Conservation (phyloP, 768 basidiomycete species). For the Lactarius sanguifluus region DNA sequence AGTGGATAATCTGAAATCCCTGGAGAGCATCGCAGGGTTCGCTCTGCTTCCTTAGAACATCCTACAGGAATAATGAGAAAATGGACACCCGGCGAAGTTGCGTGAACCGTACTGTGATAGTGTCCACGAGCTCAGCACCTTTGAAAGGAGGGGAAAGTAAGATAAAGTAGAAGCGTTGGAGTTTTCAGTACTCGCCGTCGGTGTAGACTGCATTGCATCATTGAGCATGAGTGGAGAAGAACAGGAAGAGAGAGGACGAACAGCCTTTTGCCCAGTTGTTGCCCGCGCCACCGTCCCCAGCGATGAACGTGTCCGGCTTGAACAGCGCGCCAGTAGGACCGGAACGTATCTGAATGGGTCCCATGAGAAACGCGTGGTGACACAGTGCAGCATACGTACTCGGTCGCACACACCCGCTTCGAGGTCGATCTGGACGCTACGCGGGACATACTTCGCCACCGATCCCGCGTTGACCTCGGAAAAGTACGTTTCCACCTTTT, state of each 20-base stretch:
- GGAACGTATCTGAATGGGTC: slow-evolving; percentile 53
- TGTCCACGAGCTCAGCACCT: slow-evolving; percentile 91
- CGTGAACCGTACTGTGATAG: slow-evolving; percentile 55
- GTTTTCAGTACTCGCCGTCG: slow-evolving; percentile 54
- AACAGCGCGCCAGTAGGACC: slow-evolving; percentile 75
- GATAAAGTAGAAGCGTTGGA: not conserved
- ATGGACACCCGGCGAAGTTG: not conserved
- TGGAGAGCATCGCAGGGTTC: slow-evolving; percentile 86
- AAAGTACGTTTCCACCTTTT: slow-evolving; percentile 84
- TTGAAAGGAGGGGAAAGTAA: not conserved
- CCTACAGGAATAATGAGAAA: slow-evolving; percentile 41
- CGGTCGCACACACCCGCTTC: slow-evolving; percentile 84
- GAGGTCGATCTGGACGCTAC: slow-evolving; percentile 87
- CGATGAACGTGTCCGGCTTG: slow-evolving; percentile 83
- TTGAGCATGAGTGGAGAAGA: slow-evolving; percentile 28
- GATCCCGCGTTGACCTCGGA: slow-evolving; percentile 55
- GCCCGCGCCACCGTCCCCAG: slow-evolving; percentile 64
- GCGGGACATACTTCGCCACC: slow-evolving; percentile 77
- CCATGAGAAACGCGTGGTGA: not conserved
- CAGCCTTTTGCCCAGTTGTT: slow-evolving; percentile 98
- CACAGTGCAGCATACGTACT: slow-evolving; percentile 43
- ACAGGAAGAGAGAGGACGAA: slow-evolving; percentile 42
- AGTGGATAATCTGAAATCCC: slow-evolving; percentile 88
- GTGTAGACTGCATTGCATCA: slow-evolving; percentile 66
- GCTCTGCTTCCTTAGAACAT: slow-evolving; percentile 74